Percentiles rank a stretch among this genome's conserved stretches.
These are phyloP conservation scores for Graphilbum fragrans DNA, from an alignment of 2,329 filamentous ascomycete species.

Conservation along the genomic window DNA sequence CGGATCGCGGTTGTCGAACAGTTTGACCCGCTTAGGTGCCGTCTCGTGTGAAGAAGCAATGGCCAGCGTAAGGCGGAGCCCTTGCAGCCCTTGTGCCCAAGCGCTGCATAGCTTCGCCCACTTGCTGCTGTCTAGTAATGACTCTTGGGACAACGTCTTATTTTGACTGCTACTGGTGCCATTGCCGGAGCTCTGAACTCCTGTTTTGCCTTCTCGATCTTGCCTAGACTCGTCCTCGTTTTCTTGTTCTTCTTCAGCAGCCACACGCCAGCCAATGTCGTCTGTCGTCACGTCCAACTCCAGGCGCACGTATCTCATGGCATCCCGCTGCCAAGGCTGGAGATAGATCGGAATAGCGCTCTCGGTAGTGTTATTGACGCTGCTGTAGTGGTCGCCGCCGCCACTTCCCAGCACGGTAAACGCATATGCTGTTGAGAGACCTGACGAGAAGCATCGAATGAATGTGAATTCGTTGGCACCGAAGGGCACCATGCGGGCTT, in stretches of 20 bases:
- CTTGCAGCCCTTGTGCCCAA: constrained; percentile 23
- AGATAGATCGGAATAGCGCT: constrained; percentile 13
- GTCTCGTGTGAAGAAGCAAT: no score
- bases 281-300: constrained; percentile 29
- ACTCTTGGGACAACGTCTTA: neutral
- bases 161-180: neutral
- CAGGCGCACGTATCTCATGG: constrained; percentile 26
- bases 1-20: no score
- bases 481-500: constrained; percentile 28
- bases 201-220: neutral
- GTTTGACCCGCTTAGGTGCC: no score
- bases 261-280: constrained; percentile 18
- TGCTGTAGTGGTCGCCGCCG: neutral
- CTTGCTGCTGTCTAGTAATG: constrained; percentile 10
- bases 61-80: constrained; percentile 25
- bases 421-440: constrained; percentile 25
- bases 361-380: constrained; percentile 1
- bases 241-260: neutral
- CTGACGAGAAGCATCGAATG: constrained; percentile 31
- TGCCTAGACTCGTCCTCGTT: neutral
- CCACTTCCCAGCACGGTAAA: constrained; percentile 10
- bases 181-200: neutral
- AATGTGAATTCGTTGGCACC: constrained; percentile 32
- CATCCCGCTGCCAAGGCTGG: constrained; percentile 27
- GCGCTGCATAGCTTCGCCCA: constrained; percentile 24